Conservation (phyloP, 1,139 yeast species). For the Meyerozyma smithsonii region DNA sequence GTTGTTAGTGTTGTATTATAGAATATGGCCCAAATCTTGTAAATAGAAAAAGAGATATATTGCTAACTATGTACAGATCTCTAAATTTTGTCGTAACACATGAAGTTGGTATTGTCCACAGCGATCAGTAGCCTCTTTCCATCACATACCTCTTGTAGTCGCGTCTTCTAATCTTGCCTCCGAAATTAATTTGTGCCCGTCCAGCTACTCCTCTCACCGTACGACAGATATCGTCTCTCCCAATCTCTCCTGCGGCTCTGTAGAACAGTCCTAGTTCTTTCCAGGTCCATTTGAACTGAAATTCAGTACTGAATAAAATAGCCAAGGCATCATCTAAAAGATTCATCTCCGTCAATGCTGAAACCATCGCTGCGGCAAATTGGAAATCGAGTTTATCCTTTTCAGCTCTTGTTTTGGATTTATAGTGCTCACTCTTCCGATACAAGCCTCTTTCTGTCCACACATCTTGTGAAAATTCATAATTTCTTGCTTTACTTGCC, state of each 20-base stretch:
- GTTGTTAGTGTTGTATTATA: constrained; percentile 22
- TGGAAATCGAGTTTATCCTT: constrained; percentile 56
- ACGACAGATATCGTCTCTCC: constrained; percentile 36
- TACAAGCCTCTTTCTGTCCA: constrained; percentile 79
- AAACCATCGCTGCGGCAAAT: constrained; percentile 65
- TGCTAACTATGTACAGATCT: constrained; percentile 7
- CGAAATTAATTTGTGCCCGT: constrained; percentile 30
- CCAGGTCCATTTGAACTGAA: constrained; percentile 71
- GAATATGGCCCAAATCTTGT: not conserved
- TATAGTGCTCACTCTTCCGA: constrained; percentile 53
- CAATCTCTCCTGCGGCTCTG: constrained; percentile 44
- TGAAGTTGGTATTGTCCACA: not conserved
- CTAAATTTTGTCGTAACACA: constrained; percentile 5
- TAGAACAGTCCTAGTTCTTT: constrained; percentile 46
- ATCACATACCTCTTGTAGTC: constrained; percentile 28
- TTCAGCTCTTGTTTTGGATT: constrained; percentile 25
- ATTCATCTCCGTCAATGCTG: constrained; percentile 46
- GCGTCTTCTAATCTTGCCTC: constrained; percentile 35
- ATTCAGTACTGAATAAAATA: constrained; percentile 60
- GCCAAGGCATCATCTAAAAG: constrained; percentile 66
- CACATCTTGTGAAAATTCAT: constrained; percentile 54
- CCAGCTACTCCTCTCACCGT: constrained; percentile 34
- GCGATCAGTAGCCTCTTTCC: constrained; percentile 27
- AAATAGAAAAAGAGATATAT: constrained; percentile 7
- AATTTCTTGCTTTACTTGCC: constrained; percentile 50